Conservation (phyloP, 495 filamentous ascomycete genomes). For the Lophium mytilinum region DNA sequence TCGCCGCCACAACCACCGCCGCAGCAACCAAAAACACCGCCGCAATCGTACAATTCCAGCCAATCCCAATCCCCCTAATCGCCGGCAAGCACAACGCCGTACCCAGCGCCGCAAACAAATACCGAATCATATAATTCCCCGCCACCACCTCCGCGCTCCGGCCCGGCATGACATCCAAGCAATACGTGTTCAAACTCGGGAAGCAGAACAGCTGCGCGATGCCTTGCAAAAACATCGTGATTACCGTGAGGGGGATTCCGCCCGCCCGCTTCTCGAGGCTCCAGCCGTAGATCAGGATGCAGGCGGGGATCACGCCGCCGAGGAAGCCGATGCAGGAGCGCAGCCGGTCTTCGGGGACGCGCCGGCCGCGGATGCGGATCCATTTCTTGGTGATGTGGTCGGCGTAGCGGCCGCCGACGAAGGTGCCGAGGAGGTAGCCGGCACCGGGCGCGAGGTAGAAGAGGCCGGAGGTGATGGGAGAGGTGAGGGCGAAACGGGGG, state of each 20-base stretch:
- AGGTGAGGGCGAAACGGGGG: constrained; percentile 58
- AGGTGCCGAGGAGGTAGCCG: constrained; percentile 62
- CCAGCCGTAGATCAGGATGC: constrained; percentile 67
- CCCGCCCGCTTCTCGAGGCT: constrained; percentile 57
- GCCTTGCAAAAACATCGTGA: constrained; percentile 65
- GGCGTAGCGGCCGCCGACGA: constrained; percentile 64
- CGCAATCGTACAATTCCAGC: constrained; percentile 41
- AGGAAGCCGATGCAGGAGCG: constrained; percentile 53
- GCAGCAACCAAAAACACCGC: constrained; percentile 47
- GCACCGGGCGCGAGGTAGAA: constrained; percentile 69
- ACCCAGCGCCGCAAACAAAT: constrained; percentile 57
- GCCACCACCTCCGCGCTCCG: constrained; percentile 61
- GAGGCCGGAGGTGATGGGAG: constrained; percentile 57
- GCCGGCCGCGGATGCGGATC: constrained; percentile 49
- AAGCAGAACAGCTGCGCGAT: constrained; percentile 67
- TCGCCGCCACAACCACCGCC: constrained; percentile 39
- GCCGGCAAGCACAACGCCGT: constrained; percentile 60
- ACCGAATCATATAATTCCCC: constrained; percentile 64
- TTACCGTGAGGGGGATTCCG: constrained; percentile 57
- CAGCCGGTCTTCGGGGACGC: constrained; percentile 62
- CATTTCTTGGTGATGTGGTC: constrained; percentile 57
- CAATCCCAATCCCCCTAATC: constrained; percentile 58
- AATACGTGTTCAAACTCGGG: constrained; percentile 66
- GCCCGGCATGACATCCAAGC: constrained; percentile 63
- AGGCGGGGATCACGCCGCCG: constrained; percentile 52